Conservation (phyloP, 768 basidiomycete species). For the Candolleomyces eurysporus region DNA sequence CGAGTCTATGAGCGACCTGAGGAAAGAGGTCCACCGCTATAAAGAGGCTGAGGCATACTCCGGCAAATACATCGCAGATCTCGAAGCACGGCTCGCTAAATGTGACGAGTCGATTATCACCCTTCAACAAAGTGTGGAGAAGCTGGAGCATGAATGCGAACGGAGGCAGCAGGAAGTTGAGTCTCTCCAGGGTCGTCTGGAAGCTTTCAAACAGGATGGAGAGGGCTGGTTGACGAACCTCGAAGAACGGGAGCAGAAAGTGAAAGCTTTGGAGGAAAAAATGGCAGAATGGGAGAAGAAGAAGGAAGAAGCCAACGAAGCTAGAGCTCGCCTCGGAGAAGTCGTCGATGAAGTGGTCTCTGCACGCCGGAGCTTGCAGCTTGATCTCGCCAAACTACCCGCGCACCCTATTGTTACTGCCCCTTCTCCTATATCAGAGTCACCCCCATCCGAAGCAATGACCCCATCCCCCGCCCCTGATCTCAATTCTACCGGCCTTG, state of each 20-base stretch:
- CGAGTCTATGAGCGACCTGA: conserved; percentile 79
- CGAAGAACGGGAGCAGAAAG: conserved; percentile 75
- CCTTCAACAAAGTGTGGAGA: conserved; percentile 70
- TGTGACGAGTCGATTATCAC: conserved; percentile 74
- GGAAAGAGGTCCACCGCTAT: conserved; percentile 75
- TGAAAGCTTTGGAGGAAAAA: conserved; percentile 74
- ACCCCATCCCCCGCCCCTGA: conserved; percentile 26
- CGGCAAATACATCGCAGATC: conserved; percentile 76
- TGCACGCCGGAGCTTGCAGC: conserved; percentile 67
- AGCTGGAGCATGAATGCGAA: conserved; percentile 73
- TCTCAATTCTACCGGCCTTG: conserved; percentile 29
- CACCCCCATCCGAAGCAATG: conserved; percentile 9
- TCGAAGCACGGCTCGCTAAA: conserved; percentile 77
- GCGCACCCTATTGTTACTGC: conserved; percentile 24
- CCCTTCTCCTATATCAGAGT: conserved; percentile 23
- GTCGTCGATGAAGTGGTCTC: conserved; percentile 70
- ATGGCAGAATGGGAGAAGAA: conserved; percentile 78
- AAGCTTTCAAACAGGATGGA: conserved; percentile 66
- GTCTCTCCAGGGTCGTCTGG: conserved; percentile 67
- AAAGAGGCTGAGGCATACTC: conserved; percentile 75
- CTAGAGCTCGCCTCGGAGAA: conserved; percentile 61
- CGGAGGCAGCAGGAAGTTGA: conserved; percentile 71
- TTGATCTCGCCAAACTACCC: conserved; percentile 30
- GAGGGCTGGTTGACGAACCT: conserved; percentile 83
- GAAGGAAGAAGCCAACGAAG: conserved; percentile 64